These are phyloP conservation scores for Fragaria nilgerrensis DNA, from an alignment of 306 rosid species.

Conservation along the genomic window DNA sequence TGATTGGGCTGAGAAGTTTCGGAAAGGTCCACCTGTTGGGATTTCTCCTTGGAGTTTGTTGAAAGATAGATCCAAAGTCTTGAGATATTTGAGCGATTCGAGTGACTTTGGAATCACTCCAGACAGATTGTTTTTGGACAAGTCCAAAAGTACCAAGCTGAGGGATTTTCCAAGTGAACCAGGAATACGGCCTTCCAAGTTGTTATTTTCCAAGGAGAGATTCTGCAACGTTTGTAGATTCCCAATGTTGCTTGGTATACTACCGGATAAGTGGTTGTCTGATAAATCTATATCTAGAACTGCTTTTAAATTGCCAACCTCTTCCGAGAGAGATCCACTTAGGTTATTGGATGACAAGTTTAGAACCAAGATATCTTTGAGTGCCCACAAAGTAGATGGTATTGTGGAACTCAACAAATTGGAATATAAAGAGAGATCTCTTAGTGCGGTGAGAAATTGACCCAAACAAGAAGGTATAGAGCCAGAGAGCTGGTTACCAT, in stretches of 20 bases:
- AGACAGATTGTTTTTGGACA: too few species aligned
- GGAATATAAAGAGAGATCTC: not conserved
- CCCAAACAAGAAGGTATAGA: not conserved
- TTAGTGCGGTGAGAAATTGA: not conserved
- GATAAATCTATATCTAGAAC: not conserved
- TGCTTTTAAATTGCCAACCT: not conserved
- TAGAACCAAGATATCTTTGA: not conserved
- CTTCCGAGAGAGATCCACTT: not conserved
- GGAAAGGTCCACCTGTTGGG: too few species aligned
- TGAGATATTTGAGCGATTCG: too few species aligned
- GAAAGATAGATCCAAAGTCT: too few species aligned
- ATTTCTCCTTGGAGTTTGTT: too few species aligned
- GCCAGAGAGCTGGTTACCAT: not conserved
- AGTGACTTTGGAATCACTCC: too few species aligned
- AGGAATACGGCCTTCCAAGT: too few species aligned
- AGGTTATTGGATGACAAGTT: conserved; percentile 14
- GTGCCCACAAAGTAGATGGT: not conserved
- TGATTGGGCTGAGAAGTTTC: too few species aligned
- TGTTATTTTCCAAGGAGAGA: too few species aligned
- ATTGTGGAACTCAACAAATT: conserved; percentile 9
- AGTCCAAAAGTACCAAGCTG: too few species aligned
- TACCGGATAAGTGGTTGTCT: not conserved
- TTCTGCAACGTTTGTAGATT: not conserved
- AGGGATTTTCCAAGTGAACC: too few species aligned
- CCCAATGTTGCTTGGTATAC: not conserved